Evolutionary conservation across 495 filamentous ascomycete genomes (phyloP), one percentile per base, ranked within the genome.

Genomic region (Talaromyces borbonicus): DNA sequence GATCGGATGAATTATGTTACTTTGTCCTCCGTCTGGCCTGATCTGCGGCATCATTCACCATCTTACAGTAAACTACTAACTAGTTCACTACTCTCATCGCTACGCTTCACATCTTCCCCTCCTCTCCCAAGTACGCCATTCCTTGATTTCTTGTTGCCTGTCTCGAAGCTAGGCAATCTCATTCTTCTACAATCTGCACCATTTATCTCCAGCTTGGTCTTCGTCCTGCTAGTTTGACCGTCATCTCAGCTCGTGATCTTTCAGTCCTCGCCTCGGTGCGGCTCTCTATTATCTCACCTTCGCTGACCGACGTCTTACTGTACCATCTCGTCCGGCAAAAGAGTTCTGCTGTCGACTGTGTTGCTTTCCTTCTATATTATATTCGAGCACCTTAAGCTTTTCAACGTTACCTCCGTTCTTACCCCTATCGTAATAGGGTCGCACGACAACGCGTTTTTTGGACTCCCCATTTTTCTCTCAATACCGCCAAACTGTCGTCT

Each of bases 401-500:
- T 16, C 20, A 26, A 23, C n/a, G n/a, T n/a, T n/a, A n/a, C n/a
- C 23, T 12, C 11, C 38, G 22, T 26, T 5, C 20, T 26, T 41
- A 23, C 22, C 1, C 26, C 38, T 41, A n/a, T n/a, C n/a, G n/a
- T n/a, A n/a, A n/a, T n/a, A n/a, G n/a, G n/a, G n/a, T n/a, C n/a
- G n/a, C n/a, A n/a, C n/a, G n/a, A n/a, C n/a, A n/a, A n/a, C n/a
- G n/a, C n/a, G n/a, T n/a, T n/a, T n/a, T n/a, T n/a, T n/a, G n/a
- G n/a, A n/a, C n/a, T n/a, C n/a, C n/a, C n/a, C n/a, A n/a, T n/a
- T n/a, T n/a, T n/a, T n/a, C n/a, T n/a, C n/a, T n/a, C 65, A 80
- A 81, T 61, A 85, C 85, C 83, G 82, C 79, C 80, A 87, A 89
- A 67, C 73, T 85, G 84, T 85, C 86, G 77, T 82, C 85, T 58